Evolutionary conservation across 2,329 filamentous ascomycete genomes (phyloP).

Genomic region (Trichophyton simii): DNA sequence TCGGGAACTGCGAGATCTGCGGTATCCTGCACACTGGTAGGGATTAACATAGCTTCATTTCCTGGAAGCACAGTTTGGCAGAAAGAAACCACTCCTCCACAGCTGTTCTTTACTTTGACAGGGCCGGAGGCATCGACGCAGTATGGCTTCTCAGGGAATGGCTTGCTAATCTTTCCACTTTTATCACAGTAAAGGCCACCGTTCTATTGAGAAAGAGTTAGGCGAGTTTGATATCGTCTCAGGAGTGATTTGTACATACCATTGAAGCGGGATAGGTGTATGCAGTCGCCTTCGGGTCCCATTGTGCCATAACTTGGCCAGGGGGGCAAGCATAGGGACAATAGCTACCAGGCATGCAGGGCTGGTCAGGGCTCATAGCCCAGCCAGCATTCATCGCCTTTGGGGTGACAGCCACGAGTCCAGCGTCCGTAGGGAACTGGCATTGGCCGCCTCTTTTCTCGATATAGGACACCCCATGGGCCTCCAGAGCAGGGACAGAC

Average conservation of each 20-base stretch:
- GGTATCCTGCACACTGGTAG: conserved; percentile 49
- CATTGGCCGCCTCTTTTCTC: conserved; percentile 48
- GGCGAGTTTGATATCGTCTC: background rate
- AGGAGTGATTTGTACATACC: conserved; percentile 37
- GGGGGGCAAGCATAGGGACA: conserved; percentile 67
- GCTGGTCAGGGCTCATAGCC: conserved; percentile 65
- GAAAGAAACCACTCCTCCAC: conserved; percentile 51
- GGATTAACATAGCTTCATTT: conserved; percentile 71
- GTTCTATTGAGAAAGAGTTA: conserved; percentile 38
- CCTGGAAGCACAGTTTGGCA: conserved; percentile 71
- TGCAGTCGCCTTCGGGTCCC: conserved; percentile 54
- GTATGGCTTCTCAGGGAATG: conserved; percentile 54
- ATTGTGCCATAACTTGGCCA: conserved; percentile 66
- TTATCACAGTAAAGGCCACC: conserved; percentile 62
- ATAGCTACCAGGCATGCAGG: conserved; percentile 54
- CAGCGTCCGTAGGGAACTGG: conserved; percentile 52
- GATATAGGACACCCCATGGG: conserved; percentile 21
- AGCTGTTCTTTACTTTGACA: conserved; percentile 55
- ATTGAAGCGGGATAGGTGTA: conserved; percentile 61
- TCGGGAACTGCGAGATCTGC: conserved; percentile 59
- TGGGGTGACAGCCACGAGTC: conserved; percentile 57
- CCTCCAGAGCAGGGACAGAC: conserved; percentile 9
- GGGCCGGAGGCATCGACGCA: conserved; percentile 57
- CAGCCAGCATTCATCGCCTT: conserved; percentile 55
- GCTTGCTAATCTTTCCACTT: conserved; percentile 53